Conservation (phyloP, 306 rosid genomes). For the Phaseolus lunatus region DNA sequence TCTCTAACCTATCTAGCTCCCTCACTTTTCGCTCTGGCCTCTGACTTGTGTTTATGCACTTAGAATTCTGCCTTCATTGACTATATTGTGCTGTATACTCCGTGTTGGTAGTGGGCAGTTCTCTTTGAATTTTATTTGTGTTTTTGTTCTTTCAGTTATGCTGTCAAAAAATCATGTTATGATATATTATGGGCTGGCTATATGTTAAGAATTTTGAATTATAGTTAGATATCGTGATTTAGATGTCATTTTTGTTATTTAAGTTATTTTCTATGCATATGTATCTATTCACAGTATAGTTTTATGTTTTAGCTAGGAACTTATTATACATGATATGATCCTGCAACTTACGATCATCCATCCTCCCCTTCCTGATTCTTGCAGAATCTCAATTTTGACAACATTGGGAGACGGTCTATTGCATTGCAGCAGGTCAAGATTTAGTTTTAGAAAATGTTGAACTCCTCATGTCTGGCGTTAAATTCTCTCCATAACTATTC, state of each 20-base stretch:
- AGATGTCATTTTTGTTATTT: not conserved
- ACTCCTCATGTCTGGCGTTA: not conserved
- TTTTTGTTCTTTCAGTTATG: not conserved
- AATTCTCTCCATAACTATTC: not conserved
- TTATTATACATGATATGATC: not conserved
- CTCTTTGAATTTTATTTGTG: not conserved
- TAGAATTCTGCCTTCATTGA: not conserved
- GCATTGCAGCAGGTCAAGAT: not conserved
- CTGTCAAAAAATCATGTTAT: not conserved
- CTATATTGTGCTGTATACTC: not conserved
- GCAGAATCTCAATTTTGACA: not conserved
- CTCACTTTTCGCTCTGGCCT: not conserved
- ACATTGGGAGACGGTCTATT: not conserved
- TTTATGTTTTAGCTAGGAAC: not conserved
- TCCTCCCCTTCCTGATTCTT: not conserved
- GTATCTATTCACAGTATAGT: not conserved
- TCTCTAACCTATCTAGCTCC: not conserved
- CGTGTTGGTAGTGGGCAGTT: not conserved
- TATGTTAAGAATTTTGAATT: not conserved
- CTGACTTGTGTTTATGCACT: not conserved
- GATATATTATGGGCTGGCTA: not conserved
- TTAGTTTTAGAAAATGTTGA: not conserved
- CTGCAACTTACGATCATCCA: not conserved
- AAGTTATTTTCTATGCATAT: not conserved
- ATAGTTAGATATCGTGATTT: not conserved